Base-by-base conservation (phyloP, 345 rosid species). In the Theobroma cacao region DNA sequence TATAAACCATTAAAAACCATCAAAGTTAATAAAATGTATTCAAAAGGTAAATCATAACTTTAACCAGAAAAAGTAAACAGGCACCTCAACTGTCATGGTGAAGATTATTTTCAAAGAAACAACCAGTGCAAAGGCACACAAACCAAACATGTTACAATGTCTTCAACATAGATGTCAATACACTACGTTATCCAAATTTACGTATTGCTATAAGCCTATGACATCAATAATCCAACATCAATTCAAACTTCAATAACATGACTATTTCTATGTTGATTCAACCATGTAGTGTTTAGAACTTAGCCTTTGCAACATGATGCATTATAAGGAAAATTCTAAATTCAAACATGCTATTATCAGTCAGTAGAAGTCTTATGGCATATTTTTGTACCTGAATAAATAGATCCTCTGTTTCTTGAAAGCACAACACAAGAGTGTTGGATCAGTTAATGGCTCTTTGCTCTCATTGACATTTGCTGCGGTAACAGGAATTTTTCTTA, bases 371-470 rank as follows among this genome's bases (percentile, higher is more conserved):
- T n/a, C 58, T 11, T 11, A 30, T 43, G 4, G 60, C 24, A 52
- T 38, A 70, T 70, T 48, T 20, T 31, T 72, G 52, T 81, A 93
- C 97, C 99, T 96, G 93, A 92, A 96, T 80, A 94, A 84, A 87
- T 90, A 96, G 83, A 96, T 91, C 80, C 99, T 89, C 71, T 92
- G 92, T 77, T 91, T 96, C 91, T 94, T 96, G 87, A 96, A 94
- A 84, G 99, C 98, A 64, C 98, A 96, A 30, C 93, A 90, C 72
- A 94, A 76, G 75, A 94, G 92, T 48, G 98, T 92, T 11, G 98
- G 98, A 85, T 96, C 98, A 13, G 88, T 85, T 63, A 92, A 82
- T 73, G 97, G 98, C 78, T 96, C 99, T 85, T 94, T 94, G 92
- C 89, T 96, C 87, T 96, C 98, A 80, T 92, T 96, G 48, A 65